Base-by-base conservation (phyloP, 495 filamentous ascomycete genomes). In the Neurospora sp. region DNA sequence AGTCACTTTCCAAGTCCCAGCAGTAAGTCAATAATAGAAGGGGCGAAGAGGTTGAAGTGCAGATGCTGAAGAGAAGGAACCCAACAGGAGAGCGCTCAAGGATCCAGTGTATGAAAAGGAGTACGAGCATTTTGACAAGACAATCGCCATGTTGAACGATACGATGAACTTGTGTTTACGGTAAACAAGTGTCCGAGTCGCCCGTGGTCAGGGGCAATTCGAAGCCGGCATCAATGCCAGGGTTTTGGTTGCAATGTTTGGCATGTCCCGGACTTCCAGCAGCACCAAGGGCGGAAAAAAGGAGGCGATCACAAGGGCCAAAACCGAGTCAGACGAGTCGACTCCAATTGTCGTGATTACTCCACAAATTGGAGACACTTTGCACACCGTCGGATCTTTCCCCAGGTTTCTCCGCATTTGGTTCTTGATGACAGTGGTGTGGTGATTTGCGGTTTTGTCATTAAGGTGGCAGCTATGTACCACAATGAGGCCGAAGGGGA, bases 91-190 rank as follows among this genome's bases (percentile, higher is more conserved):
- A 65, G 53, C 27, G 31, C 53, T 31, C 12, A 31, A 44, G 20
- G 71, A 73, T 70, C 39, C 68, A 7, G 48, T 72, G 17, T 17
- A 70, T 39, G 72, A 71, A 14, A 78, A 77, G 17, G 81, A 82
- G 44, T 87, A 81, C 73, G 78, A 84, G 40, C 89, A 92, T 73
- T 91, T 90, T 74, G 86, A 90, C 65, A 84, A 86, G 81, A 93
- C 90, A 4, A 71, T 94, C 37, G 84, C 86, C 71, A 91, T 92
- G 83, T 81, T 94, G 45, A 94, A 94, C 78, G 87, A 92, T 68
- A 89, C 86, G 53, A 85, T 93, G 84, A 86, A 87, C 17, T 86
- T 90, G 69, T 93, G 91, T 81, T 80, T 94, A 71, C 85, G 86
- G 79, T 91, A 82, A 87, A 69, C 53, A 70, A 78, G 73, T 73